These are phyloP conservation scores for Phytophthora cryptogea DNA, from an alignment of 352 stramenopile species.

Conservation along the genomic window DNA sequence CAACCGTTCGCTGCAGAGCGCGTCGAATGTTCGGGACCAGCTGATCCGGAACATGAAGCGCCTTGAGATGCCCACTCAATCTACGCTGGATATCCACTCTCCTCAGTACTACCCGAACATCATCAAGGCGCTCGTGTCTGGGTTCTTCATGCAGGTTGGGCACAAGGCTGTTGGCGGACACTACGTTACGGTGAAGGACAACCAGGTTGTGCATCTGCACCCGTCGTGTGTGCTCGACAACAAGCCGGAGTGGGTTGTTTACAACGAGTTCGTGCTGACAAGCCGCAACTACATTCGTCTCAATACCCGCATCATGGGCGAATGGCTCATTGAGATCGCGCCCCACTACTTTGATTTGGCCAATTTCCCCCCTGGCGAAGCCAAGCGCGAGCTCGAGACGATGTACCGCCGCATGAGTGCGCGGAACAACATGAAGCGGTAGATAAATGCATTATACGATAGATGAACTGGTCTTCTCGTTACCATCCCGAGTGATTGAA, in stretches of 20 bases:
- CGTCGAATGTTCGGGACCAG: slow-evolving; percentile 96
- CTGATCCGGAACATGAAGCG: slow-evolving; percentile 98
- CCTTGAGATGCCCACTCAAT: slow-evolving; percentile 75
- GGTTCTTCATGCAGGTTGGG: slow-evolving; percentile 98
- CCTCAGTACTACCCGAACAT: slow-evolving; percentile 94
- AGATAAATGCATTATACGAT: slow-evolving; percentile 39
- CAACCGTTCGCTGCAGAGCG: slow-evolving; percentile 92
- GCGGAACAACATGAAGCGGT: slow-evolving; percentile 40
- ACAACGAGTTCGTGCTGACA: slow-evolving; percentile 99
- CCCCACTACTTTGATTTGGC: slow-evolving; percentile 98
- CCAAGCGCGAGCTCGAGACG: slow-evolving; percentile 94
- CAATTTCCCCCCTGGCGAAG: slow-evolving; percentile 97
- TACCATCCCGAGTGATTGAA: slow-evolving; percentile 3
- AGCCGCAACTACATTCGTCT: slow-evolving; percentile 99
- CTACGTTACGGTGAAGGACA: slow-evolving; percentile 99
- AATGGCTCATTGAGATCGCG: slow-evolving; percentile 93
- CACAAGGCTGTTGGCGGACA: slow-evolving; percentile 88
- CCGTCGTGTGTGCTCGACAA: slow-evolving; percentile 95
- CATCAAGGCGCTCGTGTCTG: slow-evolving; percentile 91
- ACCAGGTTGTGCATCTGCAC: slow-evolving; percentile 98
- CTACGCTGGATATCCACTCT: slow-evolving; percentile 76
- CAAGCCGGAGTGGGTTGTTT: slow-evolving; percentile 98
- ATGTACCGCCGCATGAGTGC: slow-evolving; percentile 73
- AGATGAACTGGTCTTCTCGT: slow-evolving; percentile 31
- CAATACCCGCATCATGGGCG: slow-evolving; percentile 93